Percentiles rank a stretch among this genome's conserved stretches.
phyloP scores from a whole-genome alignment of 2,329 filamentous ascomycete species.

The Neopestalotiopsis sp. region DNA sequence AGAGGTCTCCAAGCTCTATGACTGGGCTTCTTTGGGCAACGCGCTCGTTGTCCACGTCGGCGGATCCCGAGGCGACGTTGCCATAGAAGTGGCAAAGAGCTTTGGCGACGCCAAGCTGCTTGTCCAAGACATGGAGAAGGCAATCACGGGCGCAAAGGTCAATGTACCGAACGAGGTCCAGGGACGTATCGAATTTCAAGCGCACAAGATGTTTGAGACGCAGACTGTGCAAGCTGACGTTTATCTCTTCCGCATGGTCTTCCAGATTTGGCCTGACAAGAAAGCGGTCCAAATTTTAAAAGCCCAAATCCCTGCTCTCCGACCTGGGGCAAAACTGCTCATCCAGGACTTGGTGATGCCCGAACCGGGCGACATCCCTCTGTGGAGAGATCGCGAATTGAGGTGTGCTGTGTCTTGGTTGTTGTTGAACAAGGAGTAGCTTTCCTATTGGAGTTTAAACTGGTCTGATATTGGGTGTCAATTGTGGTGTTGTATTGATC shows the following conservation, averaged over 20 bases:
- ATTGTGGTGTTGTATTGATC: no score
- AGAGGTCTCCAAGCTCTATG: constrained; percentile 5
- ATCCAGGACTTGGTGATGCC: no score
- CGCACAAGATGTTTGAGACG: constrained; percentile 27
- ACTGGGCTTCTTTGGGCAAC: constrained; percentile 15
- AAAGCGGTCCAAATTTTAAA: constrained; percentile 36
- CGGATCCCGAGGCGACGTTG: constrained; percentile 31
- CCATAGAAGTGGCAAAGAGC: constrained; percentile 30
- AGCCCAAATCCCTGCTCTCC: constrained; percentile 42
- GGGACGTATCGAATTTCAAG: constrained; percentile 21
- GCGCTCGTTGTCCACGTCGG: constrained; percentile 26
- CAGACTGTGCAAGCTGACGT: constrained; percentile 37
- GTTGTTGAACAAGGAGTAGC: no score
- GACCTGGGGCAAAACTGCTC: constrained; percentile 36
- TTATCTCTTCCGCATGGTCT: constrained; percentile 48
- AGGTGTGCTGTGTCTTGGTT: no score
- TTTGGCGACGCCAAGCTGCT: constrained; percentile 34
- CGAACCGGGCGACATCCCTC: no score
- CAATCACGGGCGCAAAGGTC: constrained; percentile 22
- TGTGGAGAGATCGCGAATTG: no score
- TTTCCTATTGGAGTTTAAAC: no score
- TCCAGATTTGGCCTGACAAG: constrained; percentile 51
- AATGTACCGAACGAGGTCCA: constrained; percentile 20
- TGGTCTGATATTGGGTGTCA: no score
- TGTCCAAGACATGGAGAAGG: constrained; percentile 39